phyloP scores from a whole-genome alignment of 2,329 filamentous ascomycete genomes.

The Rutstroemia sydowiana region DNA sequence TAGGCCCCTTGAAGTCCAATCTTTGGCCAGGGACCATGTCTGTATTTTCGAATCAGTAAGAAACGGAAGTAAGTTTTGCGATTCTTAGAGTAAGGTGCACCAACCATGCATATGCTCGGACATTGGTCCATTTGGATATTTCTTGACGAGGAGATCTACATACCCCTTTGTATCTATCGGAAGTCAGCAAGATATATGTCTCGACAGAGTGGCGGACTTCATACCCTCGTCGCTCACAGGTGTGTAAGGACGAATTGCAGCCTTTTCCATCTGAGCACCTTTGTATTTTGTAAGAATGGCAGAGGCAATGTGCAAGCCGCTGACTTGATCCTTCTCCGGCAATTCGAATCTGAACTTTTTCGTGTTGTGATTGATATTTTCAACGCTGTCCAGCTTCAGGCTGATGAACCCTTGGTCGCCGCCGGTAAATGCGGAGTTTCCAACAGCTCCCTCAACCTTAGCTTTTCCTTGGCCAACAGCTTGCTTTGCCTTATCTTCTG shows the following conservation, averaged over 20 bases:
- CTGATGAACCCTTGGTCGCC: slow-evolving; percentile 85
- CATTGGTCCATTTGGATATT: slow-evolving; percentile 87
- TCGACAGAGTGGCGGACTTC: slow-evolving; percentile 15
- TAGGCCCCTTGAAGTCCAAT: slow-evolving; percentile 88
- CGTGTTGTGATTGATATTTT: slow-evolving; percentile 86
- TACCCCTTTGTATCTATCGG: slow-evolving; percentile 62
- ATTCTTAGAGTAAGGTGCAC: not conserved
- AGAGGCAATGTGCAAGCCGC: slow-evolving; percentile 75
- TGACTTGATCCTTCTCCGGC: slow-evolving; percentile 75
- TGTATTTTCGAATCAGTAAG: not conserved
- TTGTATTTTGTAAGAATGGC: slow-evolving; percentile 90
- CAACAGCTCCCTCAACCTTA: slow-evolving; percentile 29
- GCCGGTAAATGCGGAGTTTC: slow-evolving; percentile 57
- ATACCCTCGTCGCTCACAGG: slow-evolving; percentile 78
- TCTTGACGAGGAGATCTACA: slow-evolving; percentile 86
- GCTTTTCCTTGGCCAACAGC: slow-evolving; percentile 28
- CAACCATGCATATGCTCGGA: slow-evolving; percentile 70
- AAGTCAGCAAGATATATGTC: slow-evolving; percentile 13
- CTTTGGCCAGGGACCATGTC: slow-evolving; percentile 70
- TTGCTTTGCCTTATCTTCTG: slow-evolving; percentile 46
- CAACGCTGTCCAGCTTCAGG: slow-evolving; percentile 70
- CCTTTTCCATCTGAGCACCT: slow-evolving; percentile 73
- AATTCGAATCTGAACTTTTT: slow-evolving; percentile 87
- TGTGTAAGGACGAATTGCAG: slow-evolving; percentile 86
- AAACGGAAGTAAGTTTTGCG: not conserved